Conservation (phyloP, 1,284 basidiomycete species). For the Phellopilus nigrolimitatus region DNA sequence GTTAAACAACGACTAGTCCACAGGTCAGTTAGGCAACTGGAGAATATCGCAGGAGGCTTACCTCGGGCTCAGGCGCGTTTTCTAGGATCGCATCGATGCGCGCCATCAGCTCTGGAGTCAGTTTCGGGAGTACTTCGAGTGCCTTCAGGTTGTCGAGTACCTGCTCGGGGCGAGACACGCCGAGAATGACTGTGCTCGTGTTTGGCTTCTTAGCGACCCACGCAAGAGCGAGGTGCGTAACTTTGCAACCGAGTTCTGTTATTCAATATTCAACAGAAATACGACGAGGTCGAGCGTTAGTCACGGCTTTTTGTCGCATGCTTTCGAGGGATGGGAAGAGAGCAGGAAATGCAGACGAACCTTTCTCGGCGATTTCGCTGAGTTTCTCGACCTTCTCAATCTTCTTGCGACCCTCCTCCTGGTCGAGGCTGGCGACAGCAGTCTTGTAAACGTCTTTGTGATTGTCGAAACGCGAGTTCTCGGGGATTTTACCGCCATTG, state of each 20-base stretch:
- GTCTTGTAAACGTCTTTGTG: constrained; percentile 47
- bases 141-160: constrained; percentile 67
- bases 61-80: constrained; percentile 38
- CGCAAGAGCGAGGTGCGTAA: constrained; percentile 64
- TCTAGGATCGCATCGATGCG: constrained; percentile 65
- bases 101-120: constrained; percentile 58
- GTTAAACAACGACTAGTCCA: no score
- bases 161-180: constrained; percentile 54
- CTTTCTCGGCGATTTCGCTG: constrained; percentile 53
- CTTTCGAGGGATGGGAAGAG: no score
- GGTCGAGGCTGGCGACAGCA: constrained; percentile 40
- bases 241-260: constrained; percentile 48
- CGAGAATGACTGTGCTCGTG: constrained; percentile 58
- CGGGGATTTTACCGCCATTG: constrained; percentile 43
- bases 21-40: no score
- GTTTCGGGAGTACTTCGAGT: constrained; percentile 62
- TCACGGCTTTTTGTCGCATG: no score
- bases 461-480: constrained; percentile 56
- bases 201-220: constrained; percentile 64
- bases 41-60: no score
- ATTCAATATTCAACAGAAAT: constrained; percentile 13
- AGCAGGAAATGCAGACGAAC: no score
- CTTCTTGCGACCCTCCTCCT: constrained; percentile 54
- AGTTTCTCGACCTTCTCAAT: constrained; percentile 67
- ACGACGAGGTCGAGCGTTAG: no score